Evolutionary conservation across 129 eudicot species (phyloP).

Genomic region (Silybum marianum): DNA sequence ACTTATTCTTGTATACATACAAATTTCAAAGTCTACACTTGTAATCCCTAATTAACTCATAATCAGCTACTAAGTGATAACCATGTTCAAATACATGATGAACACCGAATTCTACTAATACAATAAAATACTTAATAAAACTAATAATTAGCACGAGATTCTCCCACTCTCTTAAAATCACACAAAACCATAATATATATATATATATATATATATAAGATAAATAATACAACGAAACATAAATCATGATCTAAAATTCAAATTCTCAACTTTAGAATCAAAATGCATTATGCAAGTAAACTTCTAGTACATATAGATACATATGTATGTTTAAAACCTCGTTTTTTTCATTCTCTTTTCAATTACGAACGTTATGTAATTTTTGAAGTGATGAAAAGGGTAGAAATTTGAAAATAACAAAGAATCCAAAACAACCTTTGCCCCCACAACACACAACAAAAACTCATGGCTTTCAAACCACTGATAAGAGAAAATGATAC

Average conservation of each 20-base stretch:
- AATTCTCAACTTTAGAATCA: background rate
- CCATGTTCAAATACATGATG: no score
- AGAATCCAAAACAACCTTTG: constrained; percentile 42
- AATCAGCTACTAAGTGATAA: no score
- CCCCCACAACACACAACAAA: constrained; percentile 51
- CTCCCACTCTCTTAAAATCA: background rate
- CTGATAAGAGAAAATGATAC: constrained; percentile 18
- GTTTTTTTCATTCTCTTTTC: background rate
- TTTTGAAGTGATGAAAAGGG: background rate
- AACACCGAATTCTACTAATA: no score
- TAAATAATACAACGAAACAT: no score
- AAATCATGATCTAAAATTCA: background rate
- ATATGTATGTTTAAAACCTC: background rate
- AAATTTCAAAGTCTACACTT: no score
- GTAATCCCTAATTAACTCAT: no score
- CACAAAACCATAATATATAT: background rate
- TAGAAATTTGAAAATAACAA: constrained; percentile 16
- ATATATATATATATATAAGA: no score
- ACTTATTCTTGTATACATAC: no score
- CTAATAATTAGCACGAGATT: background rate
- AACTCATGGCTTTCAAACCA: constrained; percentile 31
- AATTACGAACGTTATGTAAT: background rate
- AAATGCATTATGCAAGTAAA: background rate
- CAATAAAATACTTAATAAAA: no score
- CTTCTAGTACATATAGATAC: background rate